A percentile compares a stretch with the other conserved stretches of the same genome.
phyloP scores from a whole-genome alignment of 345 rosid species.

The Noccaea bulbosa region DNA sequence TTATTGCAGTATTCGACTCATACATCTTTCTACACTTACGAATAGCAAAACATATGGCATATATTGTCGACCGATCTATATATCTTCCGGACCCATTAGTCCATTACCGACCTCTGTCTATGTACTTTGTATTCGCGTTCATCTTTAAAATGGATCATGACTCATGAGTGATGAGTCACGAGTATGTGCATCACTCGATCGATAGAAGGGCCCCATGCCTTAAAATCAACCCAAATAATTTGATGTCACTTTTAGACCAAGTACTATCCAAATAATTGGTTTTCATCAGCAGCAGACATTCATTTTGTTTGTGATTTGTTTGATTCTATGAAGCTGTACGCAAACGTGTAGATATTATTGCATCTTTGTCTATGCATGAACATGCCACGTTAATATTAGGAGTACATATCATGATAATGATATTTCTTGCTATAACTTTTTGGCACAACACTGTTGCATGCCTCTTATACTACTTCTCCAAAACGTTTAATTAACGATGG shows the following conservation, averaged over 20 bases:
- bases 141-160: constrained; percentile 10
- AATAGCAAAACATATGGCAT: not conserved
- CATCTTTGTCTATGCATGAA: constrained; percentile 38
- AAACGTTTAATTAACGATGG: constrained; percentile 20
- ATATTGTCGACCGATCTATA: not conserved
- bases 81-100: constrained; percentile 21
- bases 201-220: constrained; percentile 27
- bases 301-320: constrained; percentile 35
- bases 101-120: constrained; percentile 9
- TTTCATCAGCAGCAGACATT: constrained; percentile 31
- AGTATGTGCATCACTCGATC: constrained; percentile 13
- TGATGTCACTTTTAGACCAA: constrained; percentile 26
- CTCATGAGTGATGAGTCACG: constrained; percentile 10
- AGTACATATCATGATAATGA: constrained; percentile 33
- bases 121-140: constrained; percentile 18
- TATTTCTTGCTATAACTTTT: constrained; percentile 39
- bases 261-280: constrained; percentile 38
- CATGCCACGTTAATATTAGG: constrained; percentile 38
- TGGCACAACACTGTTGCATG: constrained; percentile 40
- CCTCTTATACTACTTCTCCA: constrained; percentile 33
- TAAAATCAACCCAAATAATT: constrained; percentile 23
- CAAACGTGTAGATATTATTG: constrained; percentile 47
- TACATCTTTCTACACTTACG: not conserved
- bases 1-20: not conserved
- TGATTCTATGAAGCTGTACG: constrained; percentile 17